A percentile compares a stretch with the other conserved stretches of the same genome.
These are phyloP conservation scores for Zopfochytrium polystomum DNA, from an alignment of 371 early-diverging fungal genomes.

Conservation along the genomic window DNA sequence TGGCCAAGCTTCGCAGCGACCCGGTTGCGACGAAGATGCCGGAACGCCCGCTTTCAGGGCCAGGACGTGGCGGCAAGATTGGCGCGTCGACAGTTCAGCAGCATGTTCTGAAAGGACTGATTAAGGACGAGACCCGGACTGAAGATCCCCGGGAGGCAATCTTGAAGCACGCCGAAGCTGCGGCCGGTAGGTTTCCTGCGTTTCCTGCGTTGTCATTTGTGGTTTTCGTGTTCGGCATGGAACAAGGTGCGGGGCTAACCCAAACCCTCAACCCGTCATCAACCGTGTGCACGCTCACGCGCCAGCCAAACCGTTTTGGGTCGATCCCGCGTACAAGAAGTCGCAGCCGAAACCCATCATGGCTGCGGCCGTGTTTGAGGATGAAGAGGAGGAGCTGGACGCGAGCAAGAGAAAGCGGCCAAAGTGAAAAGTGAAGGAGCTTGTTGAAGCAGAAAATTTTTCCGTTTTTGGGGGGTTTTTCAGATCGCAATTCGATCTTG, in stretches of 20 bases:
- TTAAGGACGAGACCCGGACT: conserved; percentile 79
- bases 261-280: no score
- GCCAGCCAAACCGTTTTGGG: conserved; percentile 76
- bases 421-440: conserved; percentile 33
- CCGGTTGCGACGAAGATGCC: conserved; percentile 71
- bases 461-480: no score
- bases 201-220: no score
- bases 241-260: no score
- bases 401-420: conserved; percentile 45
- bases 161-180: conserved; percentile 81
- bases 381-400: conserved; percentile 54
- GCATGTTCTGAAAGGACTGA: conserved; percentile 75
- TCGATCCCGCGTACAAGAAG: conserved; percentile 80
- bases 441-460: no score
- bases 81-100: conserved; percentile 81
- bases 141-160: conserved; percentile 96
- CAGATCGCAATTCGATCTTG: no score
- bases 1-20: conserved; percentile 72
- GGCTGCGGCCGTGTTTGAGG: conserved; percentile 63
- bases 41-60: conserved; percentile 76
- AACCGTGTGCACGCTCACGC: no score
- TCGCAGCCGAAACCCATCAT: conserved; percentile 80
- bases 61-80: conserved; percentile 80
- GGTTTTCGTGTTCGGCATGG: no score
- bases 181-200: no score